Conservation (phyloP, 306 rosid genomes). For the Glycine tomentella region DNA sequence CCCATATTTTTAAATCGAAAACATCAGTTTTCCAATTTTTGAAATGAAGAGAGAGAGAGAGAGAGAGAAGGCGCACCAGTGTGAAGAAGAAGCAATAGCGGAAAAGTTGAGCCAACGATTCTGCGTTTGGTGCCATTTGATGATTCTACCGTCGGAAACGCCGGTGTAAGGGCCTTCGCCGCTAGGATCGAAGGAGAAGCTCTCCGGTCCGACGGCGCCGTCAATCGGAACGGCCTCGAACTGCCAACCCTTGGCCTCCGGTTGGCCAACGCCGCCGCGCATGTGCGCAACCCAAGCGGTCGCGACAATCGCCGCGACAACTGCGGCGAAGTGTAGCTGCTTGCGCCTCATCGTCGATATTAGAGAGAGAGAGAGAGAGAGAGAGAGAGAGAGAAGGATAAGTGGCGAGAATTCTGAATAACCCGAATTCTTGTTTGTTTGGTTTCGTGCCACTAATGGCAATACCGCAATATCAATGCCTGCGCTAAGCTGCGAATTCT, state of each 20-base stretch:
- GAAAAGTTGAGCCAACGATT: slow-evolving; percentile 69
- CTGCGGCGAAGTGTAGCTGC: slow-evolving; percentile 17
- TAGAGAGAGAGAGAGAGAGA: neutral
- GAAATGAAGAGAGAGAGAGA: neutral
- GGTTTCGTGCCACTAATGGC: neutral
- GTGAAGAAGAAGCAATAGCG: slow-evolving; percentile 55
- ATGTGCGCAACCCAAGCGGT: slow-evolving; percentile 41
- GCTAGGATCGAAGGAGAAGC: slow-evolving; percentile 63
- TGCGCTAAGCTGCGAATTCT: neutral
- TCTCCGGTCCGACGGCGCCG: slow-evolving; percentile 69
- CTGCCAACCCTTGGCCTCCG: neutral
- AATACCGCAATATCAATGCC: no score
- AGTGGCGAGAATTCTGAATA: neutral
- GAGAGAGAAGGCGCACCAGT: slow-evolving; percentile 45
- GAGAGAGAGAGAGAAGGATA: neutral
- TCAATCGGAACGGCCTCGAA: slow-evolving; percentile 53
- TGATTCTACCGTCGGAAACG: slow-evolving; percentile 70
- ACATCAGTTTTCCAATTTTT: no score
- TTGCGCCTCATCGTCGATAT: slow-evolving; percentile 12
- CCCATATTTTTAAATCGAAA: no score
- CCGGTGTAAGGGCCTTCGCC: slow-evolving; percentile 85
- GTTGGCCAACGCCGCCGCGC: neutral
- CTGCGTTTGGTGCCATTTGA: slow-evolving; percentile 62
- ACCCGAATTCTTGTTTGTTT: neutral
- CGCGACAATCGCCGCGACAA: neutral